Conservation (phyloP, 2,329 filamentous ascomycete species). For the Alternaria arborescens region DNA sequence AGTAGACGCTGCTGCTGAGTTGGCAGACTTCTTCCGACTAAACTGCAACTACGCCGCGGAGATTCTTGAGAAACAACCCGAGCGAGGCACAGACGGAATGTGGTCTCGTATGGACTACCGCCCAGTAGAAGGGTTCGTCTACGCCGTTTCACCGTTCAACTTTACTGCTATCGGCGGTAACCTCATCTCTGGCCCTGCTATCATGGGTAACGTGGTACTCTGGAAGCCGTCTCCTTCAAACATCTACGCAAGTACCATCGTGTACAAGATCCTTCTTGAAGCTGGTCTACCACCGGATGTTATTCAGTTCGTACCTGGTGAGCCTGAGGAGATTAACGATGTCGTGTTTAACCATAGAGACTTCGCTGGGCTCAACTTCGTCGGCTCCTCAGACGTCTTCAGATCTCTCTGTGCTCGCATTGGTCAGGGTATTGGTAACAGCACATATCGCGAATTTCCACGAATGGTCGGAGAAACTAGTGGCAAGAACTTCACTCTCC, state of each 20-base stretch:
- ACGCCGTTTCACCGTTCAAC: constrained; percentile 93
- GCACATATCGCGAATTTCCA: constrained; percentile 82
- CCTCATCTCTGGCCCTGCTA: constrained; percentile 78
- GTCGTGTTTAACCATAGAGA: constrained; percentile 76
- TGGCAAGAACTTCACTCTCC: constrained; percentile 89
- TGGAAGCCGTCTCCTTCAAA: constrained; percentile 93
- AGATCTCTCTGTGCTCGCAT: constrained; percentile 86
- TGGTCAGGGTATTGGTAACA: constrained; percentile 78
- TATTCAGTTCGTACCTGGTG: constrained; percentile 90
- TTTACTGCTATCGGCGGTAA: constrained; percentile 94
- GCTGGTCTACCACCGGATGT: constrained; percentile 87
- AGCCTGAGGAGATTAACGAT: constrained; percentile 82
- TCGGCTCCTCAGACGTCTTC: constrained; percentile 89
- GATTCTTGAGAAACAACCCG: constrained; percentile 83
- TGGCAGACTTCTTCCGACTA: constrained; percentile 89
- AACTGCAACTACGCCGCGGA: constrained; percentile 93
- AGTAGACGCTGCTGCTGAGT: constrained; percentile 91
- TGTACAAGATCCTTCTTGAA: constrained; percentile 90
- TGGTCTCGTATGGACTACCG: constrained; percentile 90
- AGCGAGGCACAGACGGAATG: constrained; percentile 78
- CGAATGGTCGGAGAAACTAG: constrained; percentile 89
- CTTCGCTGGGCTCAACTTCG: constrained; percentile 91
- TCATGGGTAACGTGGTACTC: constrained; percentile 91
- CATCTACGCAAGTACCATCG: constrained; percentile 84
- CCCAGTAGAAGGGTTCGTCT: constrained; percentile 91